Conservation (phyloP, 1,139 yeast species). For the Starmera stellimalicola region DNA sequence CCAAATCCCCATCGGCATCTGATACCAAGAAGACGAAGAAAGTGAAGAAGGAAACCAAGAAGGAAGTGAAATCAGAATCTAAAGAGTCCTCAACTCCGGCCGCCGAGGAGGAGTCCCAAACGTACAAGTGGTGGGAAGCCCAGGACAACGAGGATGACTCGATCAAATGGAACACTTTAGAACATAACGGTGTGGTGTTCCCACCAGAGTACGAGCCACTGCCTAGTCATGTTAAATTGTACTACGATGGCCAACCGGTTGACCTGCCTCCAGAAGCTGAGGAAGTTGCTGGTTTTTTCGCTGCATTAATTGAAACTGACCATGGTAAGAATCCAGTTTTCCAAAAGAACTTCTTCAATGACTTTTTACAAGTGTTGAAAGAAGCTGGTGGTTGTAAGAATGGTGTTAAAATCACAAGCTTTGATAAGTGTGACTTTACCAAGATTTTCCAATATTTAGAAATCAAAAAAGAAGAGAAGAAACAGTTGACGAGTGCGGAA, state of each 20-base stretch:
- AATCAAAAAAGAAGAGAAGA: slow-evolving; percentile 61
- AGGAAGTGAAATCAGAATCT: slow-evolving; percentile 7
- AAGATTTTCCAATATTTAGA: slow-evolving; percentile 71
- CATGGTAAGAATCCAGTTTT: slow-evolving; percentile 84
- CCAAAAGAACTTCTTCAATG: slow-evolving; percentile 78
- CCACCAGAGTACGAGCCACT: slow-evolving; percentile 89
- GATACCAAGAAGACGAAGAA: slow-evolving; percentile 2
- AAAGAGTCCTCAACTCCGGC: slow-evolving; percentile 18
- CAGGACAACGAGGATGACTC: slow-evolving; percentile 60
- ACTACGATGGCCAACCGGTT: slow-evolving; percentile 70
- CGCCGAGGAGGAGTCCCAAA: slow-evolving; percentile 52
- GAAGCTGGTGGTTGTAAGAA: slow-evolving; percentile 54
- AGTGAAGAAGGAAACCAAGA: slow-evolving; percentile 5
- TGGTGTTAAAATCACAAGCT: slow-evolving; percentile 41
- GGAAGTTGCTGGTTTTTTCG: slow-evolving; percentile 94
- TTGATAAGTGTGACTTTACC: slow-evolving; percentile 68
- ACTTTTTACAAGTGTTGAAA: slow-evolving; percentile 58
- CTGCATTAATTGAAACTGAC: slow-evolving; percentile 80
- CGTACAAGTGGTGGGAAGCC: slow-evolving; percentile 83
- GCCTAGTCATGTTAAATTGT: slow-evolving; percentile 69
- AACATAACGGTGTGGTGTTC: slow-evolving; percentile 84
- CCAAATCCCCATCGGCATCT: slow-evolving; percentile 1
- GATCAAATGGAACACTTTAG: slow-evolving; percentile 77
- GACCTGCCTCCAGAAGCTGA: slow-evolving; percentile 74
- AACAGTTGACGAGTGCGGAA: slow-evolving; percentile 55